phyloP scores from a whole-genome alignment of 1,139 yeast genomes.

The Candida frijolesensis region DNA sequence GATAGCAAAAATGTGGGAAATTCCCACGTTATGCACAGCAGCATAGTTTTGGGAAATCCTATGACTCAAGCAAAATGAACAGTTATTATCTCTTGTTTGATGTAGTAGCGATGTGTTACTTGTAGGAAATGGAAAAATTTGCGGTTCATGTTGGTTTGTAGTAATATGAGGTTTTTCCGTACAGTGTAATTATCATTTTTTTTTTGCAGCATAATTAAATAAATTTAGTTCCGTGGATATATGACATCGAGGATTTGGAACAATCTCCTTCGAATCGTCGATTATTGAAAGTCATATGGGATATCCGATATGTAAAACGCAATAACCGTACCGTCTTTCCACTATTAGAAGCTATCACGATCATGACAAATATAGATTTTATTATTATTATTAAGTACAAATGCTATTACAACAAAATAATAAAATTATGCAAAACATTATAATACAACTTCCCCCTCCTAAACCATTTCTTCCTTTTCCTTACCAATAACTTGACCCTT shows the following conservation, averaged over 20 bases:
- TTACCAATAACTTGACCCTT: slow-evolving; percentile 29
- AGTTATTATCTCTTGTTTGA: no score
- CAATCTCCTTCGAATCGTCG: no score
- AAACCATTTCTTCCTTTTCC: slow-evolving; percentile 35
- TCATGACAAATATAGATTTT: background rate
- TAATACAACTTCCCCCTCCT: slow-evolving; percentile 2
- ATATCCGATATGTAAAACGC: no score
- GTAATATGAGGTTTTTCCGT: background rate
- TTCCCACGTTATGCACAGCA: slow-evolving; percentile 5
- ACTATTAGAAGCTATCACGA: background rate
- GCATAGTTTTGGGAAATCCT: background rate
- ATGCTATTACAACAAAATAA: background rate
- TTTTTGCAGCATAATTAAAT: slow-evolving; percentile 9
- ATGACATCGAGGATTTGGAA: no score
- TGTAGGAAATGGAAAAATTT: background rate
- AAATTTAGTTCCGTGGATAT: background rate
- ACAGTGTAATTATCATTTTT: background rate
- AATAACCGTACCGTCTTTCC: no score
- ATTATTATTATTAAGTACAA: background rate
- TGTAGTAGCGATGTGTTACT: no score
- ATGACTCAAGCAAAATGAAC: background rate
- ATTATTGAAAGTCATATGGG: no score
- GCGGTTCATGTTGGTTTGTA: background rate
- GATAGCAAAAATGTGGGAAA: background rate
- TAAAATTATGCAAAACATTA: background rate